phyloP scores from a whole-genome alignment of 2,329 filamentous ascomycete species.

The Ophiostoma sp. region DNA sequence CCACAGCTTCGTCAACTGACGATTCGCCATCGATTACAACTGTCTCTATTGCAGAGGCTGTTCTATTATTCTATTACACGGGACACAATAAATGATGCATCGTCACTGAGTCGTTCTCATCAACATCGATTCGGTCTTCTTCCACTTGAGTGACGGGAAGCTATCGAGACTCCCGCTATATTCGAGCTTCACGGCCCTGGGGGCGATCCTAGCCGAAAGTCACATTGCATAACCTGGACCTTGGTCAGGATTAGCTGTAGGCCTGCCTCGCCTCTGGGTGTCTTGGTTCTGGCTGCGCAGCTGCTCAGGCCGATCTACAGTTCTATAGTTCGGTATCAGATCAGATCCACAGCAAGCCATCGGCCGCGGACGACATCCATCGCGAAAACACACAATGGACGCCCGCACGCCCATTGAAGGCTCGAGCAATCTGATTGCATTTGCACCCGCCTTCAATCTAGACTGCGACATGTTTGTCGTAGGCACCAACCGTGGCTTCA shows the following conservation, averaged over 20 bases:
- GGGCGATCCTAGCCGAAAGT: no score
- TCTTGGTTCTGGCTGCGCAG: no score
- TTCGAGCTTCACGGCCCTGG: no score
- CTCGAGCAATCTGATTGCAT: slow-evolving; percentile 64
- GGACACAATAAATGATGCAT: not conserved
- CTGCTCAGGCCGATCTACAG: not conserved
- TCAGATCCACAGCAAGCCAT: no score
- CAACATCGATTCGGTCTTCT: not conserved
- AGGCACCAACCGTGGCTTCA: slow-evolving; percentile 42
- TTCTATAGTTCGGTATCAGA: not conserved
- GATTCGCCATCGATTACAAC: not conserved
- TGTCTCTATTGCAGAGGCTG: no score
- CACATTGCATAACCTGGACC: no score
- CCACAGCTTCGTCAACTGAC: not conserved
- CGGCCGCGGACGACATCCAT: no score
- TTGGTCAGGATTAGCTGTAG: no score
- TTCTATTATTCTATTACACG: not conserved
- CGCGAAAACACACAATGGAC: slow-evolving; percentile 58
- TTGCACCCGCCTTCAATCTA: slow-evolving; percentile 80
- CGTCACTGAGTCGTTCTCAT: not conserved
- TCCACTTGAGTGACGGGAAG: slow-evolving; percentile 6
- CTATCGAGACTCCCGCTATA: not conserved
- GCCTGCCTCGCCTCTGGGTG: no score
- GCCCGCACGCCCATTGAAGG: slow-evolving; percentile 80
- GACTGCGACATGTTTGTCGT: slow-evolving; percentile 82